Conservation (phyloP, 371 early-diverging fungal species). For the Circinella umbellata region DNA sequence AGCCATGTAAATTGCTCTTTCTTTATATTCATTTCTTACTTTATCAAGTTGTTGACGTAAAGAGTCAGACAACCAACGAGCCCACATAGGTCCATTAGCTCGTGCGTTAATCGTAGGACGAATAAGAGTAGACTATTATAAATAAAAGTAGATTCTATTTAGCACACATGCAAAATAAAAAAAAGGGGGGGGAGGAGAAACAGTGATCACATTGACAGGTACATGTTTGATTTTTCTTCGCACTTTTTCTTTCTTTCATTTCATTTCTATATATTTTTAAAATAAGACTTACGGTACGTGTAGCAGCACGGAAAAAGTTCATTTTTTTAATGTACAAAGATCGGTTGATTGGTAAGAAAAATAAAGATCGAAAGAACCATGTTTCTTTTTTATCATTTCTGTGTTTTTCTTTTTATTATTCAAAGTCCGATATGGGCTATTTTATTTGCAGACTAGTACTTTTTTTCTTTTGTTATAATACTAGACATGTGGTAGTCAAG, state of each 20-base stretch:
- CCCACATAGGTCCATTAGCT: conserved; percentile 33
- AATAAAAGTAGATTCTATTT: background rate
- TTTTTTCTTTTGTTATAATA: no score
- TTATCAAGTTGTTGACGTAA: conserved; percentile 71
- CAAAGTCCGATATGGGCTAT: no score
- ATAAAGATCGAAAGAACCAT: no score
- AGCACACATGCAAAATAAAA: background rate
- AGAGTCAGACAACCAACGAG: conserved; percentile 85
- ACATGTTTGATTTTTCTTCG: no score
- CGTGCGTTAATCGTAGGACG: conserved; percentile 41
- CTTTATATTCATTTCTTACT: conserved; percentile 25
- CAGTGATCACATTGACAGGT: background rate
- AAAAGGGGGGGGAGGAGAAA: background rate
- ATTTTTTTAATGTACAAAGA: conserved; percentile 22
- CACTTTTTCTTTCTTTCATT: no score
- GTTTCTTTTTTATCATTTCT: no score
- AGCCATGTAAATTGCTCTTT: background rate
- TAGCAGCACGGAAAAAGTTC: conserved; percentile 62
- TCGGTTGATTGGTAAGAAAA: background rate
- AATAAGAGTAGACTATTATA: conserved; percentile 39
- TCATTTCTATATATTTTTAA: no score
- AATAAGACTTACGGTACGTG: conserved; percentile 42
- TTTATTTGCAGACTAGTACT: no score
- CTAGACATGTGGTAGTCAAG: no score
- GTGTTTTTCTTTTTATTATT: no score